Conservation (phyloP, 441 rosid species). For the Populus hybrid region DNA sequence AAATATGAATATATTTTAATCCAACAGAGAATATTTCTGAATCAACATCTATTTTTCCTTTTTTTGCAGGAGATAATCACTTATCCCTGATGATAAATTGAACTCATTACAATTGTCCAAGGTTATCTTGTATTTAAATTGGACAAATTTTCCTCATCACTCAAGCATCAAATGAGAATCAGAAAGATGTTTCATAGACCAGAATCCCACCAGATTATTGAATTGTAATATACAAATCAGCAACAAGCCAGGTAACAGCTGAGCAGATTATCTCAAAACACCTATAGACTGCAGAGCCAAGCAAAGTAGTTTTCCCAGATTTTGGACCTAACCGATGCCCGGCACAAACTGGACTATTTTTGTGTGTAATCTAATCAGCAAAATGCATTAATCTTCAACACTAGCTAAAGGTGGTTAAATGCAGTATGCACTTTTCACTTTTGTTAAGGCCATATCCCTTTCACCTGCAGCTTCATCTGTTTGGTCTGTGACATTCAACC, state of each 20-base stretch:
- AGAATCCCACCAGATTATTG: neutral
- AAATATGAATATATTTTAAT: neutral
- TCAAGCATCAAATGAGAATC: neutral
- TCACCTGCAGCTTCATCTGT: too few species aligned
- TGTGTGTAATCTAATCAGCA: too few species aligned
- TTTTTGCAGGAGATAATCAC: neutral
- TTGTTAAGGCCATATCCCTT: too few species aligned
- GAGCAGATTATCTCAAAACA: neutral
- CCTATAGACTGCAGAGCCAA: neutral
- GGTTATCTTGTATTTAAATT: neutral
- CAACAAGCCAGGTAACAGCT: neutral
- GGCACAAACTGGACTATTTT: neutral
- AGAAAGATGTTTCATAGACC: neutral
- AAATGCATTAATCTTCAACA: too few species aligned
- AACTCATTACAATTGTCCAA: neutral
- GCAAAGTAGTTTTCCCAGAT: neutral
- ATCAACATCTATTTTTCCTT: neutral
- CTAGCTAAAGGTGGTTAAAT: too few species aligned
- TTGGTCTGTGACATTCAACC: too few species aligned
- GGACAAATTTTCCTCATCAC: neutral
- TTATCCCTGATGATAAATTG: neutral
- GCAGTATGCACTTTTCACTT: too few species aligned
- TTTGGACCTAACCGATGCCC: neutral
- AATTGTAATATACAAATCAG: neutral
- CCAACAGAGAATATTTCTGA: neutral